Percentiles rank a stretch among this genome's conserved stretches.
These are phyloP conservation scores for Trichoderma sp. DNA, from an alignment of 2,329 filamentous ascomycete species.

Conservation along the genomic window DNA sequence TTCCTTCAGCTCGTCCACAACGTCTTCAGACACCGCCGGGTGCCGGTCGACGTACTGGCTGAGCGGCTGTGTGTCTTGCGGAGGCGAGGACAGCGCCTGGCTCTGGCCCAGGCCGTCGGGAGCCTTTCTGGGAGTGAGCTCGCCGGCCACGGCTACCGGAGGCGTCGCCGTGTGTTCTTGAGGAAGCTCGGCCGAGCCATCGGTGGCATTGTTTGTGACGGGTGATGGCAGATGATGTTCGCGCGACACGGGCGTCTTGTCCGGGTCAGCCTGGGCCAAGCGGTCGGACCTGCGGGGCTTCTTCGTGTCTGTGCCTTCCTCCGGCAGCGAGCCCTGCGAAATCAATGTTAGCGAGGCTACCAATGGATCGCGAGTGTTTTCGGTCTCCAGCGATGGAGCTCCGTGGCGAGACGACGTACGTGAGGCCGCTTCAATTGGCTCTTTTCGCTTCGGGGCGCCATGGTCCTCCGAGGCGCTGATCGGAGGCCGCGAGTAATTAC, in stretches of 20 bases:
- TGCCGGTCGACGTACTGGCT: constrained; percentile 75
- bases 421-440: constrained; percentile 82
- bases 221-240: constrained; percentile 79
- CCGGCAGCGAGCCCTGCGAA: constrained; percentile 64
- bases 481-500: constrained; percentile 15
- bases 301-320: constrained; percentile 69
- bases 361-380: constrained; percentile 21
- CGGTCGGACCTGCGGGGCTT: constrained; percentile 81
- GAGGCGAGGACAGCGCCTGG: constrained; percentile 59
- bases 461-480: constrained; percentile 37
- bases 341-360: constrained; percentile 31
- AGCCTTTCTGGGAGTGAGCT: constrained; percentile 53
- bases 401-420: constrained; percentile 52
- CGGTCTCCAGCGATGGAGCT: background rate
- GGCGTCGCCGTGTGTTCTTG: constrained; percentile 75
- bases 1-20: constrained; percentile 78
- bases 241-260: constrained; percentile 62
- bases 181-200: constrained; percentile 53
- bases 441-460: constrained; percentile 68
- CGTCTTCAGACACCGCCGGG: constrained; percentile 72
- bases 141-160: constrained; percentile 59
- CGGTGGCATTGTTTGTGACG: constrained; percentile 59
- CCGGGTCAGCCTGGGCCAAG: constrained; percentile 56
- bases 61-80: constrained; percentile 63
- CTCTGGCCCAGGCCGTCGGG: constrained; percentile 41